Conservation (phyloP, 495 filamentous ascomycete genomes). For the Aspergillus sclerotioniger region DNA sequence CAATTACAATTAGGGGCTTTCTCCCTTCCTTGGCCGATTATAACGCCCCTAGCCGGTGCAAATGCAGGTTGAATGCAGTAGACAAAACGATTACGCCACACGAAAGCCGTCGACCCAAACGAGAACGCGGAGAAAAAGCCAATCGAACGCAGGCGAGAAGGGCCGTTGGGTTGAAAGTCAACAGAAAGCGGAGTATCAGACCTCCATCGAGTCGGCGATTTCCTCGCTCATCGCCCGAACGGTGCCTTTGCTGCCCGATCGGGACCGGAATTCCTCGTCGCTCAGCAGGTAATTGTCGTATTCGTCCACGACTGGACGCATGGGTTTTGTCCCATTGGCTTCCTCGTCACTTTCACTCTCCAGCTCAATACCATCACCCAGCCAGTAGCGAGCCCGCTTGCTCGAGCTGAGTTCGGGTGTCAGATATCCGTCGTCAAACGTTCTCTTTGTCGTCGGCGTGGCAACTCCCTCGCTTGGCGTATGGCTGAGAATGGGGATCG, state of each 20-base stretch:
- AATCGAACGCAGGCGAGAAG: conserved; percentile 3
- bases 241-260: conserved; percentile 43
- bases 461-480: conserved; percentile 48
- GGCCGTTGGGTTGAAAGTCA: conserved; percentile 1
- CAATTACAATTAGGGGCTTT: conserved; percentile 12
- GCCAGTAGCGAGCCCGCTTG: conserved; percentile 81
- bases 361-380: conserved; percentile 59
- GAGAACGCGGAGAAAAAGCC: conserved; percentile 5
- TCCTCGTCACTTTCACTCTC: conserved; percentile 51
- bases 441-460: conserved; percentile 46
- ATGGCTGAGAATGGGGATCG: conserved; percentile 77
- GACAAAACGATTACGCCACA: conserved; percentile 8
- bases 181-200: conserved; percentile 28
- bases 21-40: conserved; percentile 12
- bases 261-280: conserved; percentile 43
- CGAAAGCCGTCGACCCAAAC: conserved; percentile 8
- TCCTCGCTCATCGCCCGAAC: conserved; percentile 72
- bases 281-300: conserved; percentile 45
- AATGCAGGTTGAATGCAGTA: conserved; percentile 28
- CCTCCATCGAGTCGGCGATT: conserved; percentile 69
- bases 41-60: conserved; percentile 22
- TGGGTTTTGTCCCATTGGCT: conserved; percentile 23
- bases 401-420: conserved; percentile 56
- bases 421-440: conserved; percentile 47
- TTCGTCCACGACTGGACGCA: conserved; percentile 31